phyloP scores from a whole-genome alignment of 306 rosid genomes.

The Dryas alaskensis region DNA sequence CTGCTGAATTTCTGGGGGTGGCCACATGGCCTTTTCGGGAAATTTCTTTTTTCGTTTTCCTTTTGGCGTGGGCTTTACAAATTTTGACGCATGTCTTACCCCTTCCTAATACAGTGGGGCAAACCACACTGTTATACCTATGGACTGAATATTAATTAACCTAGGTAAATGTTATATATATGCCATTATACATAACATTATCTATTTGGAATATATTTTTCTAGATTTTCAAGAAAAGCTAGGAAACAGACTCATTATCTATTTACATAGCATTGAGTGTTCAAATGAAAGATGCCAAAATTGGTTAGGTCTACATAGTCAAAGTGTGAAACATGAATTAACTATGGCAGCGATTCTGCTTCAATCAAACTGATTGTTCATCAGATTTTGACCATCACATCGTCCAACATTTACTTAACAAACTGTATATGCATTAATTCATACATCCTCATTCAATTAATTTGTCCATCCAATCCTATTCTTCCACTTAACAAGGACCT shows the following conservation, averaged over 20 bases:
- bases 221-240: no score
- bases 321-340: neutral
- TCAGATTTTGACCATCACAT: constrained; percentile 3
- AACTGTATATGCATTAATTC: neutral
- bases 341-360: neutral
- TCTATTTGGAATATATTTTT: no score
- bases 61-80: neutral
- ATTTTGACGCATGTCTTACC: no score
- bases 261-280: no score
- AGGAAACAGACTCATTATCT: no score
- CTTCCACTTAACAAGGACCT: constrained; percentile 4
- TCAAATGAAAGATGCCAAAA: no score
- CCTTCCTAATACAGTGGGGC: no score
- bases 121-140: no score
- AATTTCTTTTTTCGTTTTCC: neutral
- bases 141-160: no score
- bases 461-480: neutral
- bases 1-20: neutral
- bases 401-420: neutral
- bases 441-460: neutral
- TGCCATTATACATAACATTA: no score
- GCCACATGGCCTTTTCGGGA: neutral
- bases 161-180: no score
- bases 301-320: neutral
- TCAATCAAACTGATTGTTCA: neutral